Base-by-base conservation (phyloP, 2,329 filamentous ascomycete species). In the Aureobasidium sp. region DNA sequence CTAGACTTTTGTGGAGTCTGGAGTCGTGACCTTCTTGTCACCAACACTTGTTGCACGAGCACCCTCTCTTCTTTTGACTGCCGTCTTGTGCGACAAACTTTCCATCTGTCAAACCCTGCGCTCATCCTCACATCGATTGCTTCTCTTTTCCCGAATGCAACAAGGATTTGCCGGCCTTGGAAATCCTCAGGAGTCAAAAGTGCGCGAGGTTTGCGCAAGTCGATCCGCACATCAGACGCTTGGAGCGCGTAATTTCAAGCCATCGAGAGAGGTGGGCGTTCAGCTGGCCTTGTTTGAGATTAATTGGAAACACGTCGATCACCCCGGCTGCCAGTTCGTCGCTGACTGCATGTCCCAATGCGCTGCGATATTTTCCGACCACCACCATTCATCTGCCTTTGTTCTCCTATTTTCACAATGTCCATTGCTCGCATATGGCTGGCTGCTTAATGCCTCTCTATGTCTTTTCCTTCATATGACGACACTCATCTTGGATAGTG, bases 151-250 rank as follows among this genome's bases (percentile, higher is more conserved):
- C 15, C 34, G n/a, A 15, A n/a, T 34, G 37, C 22, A 49, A 11
- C 57, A 27, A 49, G 25, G 56, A n/a, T 29, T 48, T 49, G 31
- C 22, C 48, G 44, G 20, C 8, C 17, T 11, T 49, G 25, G 39
- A 25, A 25, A 22, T 27, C 22, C n/a, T 17, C 57, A 41, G 25
- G 42, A 41, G 57, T n/a, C 57, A 60, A 51, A 60, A 51, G 45
- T 42, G 57, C 45, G 45, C 25, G 45, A 49, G 57, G 44, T 49
- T 60, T 60, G 36, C 57, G 57, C 57, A 60, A 60, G 57, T 60
- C 57, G 57, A 60, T 60, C 57, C 39, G 53, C 36, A 49, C 44
- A 60, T 60, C 57, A 42, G 41, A 48, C 53, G 57, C 44, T 41
- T 51, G 37, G 57, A 58, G 57, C 57, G 57, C 57, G 22, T 60